phyloP scores from a whole-genome alignment of 2,329 filamentous ascomycete species.

The Cadophora malorum region DNA sequence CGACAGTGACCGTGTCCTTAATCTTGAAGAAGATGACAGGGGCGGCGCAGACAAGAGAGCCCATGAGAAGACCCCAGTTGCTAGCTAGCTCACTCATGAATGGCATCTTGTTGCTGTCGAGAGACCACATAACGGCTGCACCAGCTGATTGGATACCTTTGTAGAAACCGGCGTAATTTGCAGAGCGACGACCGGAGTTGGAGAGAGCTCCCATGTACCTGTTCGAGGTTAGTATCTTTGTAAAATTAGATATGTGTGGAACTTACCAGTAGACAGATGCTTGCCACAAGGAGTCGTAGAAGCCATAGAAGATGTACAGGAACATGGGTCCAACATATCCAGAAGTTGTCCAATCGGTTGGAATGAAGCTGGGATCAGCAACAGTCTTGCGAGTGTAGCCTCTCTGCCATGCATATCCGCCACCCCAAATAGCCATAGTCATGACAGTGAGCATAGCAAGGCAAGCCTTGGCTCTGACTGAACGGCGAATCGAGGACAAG shows the following conservation, averaged over 20 bases:
- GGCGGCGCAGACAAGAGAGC: constrained; percentile 76
- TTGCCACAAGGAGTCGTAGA: constrained; percentile 91
- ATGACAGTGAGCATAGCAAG: constrained; percentile 68
- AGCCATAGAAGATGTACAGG: constrained; percentile 88
- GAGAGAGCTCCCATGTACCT: constrained; percentile 92
- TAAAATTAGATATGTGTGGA: constrained; percentile 18
- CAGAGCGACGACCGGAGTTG: constrained; percentile 90
- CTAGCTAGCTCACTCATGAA: constrained; percentile 77
- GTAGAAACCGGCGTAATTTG: constrained; percentile 91
- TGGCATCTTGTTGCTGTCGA: constrained; percentile 67
- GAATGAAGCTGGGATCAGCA: constrained; percentile 29
- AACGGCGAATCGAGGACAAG: constrained; percentile 62
- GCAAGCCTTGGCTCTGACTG: constrained; percentile 68
- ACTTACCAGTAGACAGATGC: constrained; percentile 84
- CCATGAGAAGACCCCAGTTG: constrained; percentile 78
- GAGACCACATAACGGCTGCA: constrained; percentile 74
- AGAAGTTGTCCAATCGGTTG: constrained; percentile 68
- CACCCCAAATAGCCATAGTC: constrained; percentile 83
- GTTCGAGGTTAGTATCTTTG: constrained; percentile 26
- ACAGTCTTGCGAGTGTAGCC: constrained; percentile 58
- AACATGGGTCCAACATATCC: constrained; percentile 83
- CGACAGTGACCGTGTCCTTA: constrained; percentile 78
- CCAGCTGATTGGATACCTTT: constrained; percentile 91
- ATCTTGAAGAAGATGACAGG: constrained; percentile 83
- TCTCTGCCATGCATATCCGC: constrained; percentile 79